These are phyloP conservation scores for Malassezia vespertilionis DNA, from an alignment of 1,284 basidiomycete genomes.

Conservation along the genomic window DNA sequence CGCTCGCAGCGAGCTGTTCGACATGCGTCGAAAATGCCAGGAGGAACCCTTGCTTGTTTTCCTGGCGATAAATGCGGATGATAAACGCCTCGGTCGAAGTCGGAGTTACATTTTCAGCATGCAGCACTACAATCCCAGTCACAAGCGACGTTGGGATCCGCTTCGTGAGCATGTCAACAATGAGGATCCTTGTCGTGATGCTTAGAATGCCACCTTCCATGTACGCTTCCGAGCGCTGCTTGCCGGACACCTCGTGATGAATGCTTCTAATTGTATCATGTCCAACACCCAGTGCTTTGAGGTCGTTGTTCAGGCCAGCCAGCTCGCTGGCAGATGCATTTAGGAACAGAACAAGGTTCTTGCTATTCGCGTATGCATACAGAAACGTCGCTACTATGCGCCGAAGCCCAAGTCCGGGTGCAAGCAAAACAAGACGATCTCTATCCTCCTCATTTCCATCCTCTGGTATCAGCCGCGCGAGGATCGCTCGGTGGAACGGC, in stretches of 20 bases:
- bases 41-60: slow-evolving; percentile 62
- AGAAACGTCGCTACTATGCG: slow-evolving; percentile 36
- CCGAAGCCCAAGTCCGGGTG: slow-evolving; percentile 38
- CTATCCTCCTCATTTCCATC: slow-evolving; percentile 34
- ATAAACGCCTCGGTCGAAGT: slow-evolving; percentile 47
- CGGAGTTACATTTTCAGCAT: slow-evolving; percentile 82
- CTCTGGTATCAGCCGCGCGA: slow-evolving; percentile 32
- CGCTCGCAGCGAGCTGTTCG: slow-evolving; percentile 79
- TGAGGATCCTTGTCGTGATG: slow-evolving; percentile 83
- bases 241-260: slow-evolving; percentile 69
- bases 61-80: slow-evolving; percentile 34
- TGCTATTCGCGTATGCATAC: slow-evolving; percentile 79
- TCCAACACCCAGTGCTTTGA: slow-evolving; percentile 79
- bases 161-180: slow-evolving; percentile 81
- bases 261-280: slow-evolving; percentile 74
- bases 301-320: slow-evolving; percentile 76
- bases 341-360: slow-evolving; percentile 66
- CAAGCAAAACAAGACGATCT: slow-evolving; percentile 51
- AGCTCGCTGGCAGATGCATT: slow-evolving; percentile 81
- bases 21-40: slow-evolving; percentile 96
- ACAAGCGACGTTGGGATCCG: slow-evolving; percentile 74
- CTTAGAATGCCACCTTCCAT: slow-evolving; percentile 59
- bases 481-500: slow-evolving; percentile 37
- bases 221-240: slow-evolving; percentile 51
- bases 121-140: slow-evolving; percentile 83